Conservation (phyloP, 139 green algal species). For the Yamagishiella unicocca region DNA sequence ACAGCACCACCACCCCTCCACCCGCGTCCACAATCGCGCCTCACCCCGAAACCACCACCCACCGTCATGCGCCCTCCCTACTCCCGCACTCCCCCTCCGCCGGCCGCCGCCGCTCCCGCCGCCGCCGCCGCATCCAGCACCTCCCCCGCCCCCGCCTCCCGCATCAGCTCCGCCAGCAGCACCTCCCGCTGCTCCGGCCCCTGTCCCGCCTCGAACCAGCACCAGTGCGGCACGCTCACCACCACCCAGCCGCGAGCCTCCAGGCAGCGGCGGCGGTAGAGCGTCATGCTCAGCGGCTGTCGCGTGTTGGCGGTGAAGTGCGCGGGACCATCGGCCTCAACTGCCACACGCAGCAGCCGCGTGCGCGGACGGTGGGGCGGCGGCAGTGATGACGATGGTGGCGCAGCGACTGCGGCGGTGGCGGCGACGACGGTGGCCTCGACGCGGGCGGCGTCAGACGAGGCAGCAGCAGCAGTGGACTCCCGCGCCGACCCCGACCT, state of each 20-base stretch:
- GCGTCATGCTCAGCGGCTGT: slow-evolving; percentile 53
- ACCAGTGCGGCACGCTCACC: slow-evolving; percentile 66
- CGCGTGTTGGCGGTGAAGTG: slow-evolving; percentile 70
- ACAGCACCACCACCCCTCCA: too few relatives aligned
- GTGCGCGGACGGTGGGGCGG: neutral
- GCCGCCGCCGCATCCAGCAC: slow-evolving; percentile 4
- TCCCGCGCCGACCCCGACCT: too few relatives aligned
- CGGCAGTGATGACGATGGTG: neutral
- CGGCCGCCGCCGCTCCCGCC: neutral
- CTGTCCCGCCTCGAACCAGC: slow-evolving; percentile 46
- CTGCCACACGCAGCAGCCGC: slow-evolving; percentile 53
- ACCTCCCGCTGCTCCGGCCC: neutral
- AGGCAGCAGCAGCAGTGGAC: too few relatives aligned
- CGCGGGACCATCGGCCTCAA: slow-evolving; percentile 75
- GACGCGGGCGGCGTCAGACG: neutral
- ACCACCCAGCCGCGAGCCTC: slow-evolving; percentile 68
- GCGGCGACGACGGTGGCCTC: neutral
- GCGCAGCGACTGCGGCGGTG: neutral
- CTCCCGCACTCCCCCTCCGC: neutral
- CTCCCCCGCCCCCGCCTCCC: slow-evolving; percentile 9
- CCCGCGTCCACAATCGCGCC: too few relatives aligned
- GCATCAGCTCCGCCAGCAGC: neutral
- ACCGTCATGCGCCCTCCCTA: neutral
- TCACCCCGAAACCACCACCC: neutral
- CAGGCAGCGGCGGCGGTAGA: slow-evolving; percentile 63